Conservation (phyloP, 306 rosid species). For the Biancaea sappan region DNA sequence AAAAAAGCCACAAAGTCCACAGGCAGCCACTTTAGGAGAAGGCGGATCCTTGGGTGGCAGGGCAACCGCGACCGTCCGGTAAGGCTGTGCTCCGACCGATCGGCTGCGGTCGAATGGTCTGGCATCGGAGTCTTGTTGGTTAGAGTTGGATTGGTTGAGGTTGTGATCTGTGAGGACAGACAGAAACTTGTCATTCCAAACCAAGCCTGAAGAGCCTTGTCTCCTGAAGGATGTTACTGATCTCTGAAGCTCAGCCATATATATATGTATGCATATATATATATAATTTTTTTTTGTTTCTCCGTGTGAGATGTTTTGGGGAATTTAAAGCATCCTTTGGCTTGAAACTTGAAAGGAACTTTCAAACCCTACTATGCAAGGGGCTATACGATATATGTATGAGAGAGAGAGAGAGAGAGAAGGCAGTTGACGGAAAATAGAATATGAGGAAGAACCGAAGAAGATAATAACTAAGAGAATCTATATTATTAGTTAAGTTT, state of each 20-base stretch:
- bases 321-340: not conserved
- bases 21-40: slow-evolving; percentile 46
- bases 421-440: not conserved
- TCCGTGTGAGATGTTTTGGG: not conserved
- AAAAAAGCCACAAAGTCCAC: slow-evolving; percentile 48
- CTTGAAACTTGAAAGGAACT: not conserved
- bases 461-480: not conserved
- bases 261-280: no score
- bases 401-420: not conserved
- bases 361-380: not conserved
- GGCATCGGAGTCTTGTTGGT: not conserved
- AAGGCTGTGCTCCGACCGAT: slow-evolving; percentile 14
- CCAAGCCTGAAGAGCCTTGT: slow-evolving; percentile 59
- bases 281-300: not conserved
- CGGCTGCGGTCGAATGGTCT: slow-evolving; percentile 18
- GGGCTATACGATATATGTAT: not conserved
- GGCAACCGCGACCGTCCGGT: slow-evolving; percentile 1
- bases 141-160: slow-evolving; percentile 7
- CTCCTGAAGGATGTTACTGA: slow-evolving; percentile 57
- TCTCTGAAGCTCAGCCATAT: slow-evolving; percentile 51
- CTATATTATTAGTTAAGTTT: not conserved
- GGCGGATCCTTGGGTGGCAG: slow-evolving; percentile 48
- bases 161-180: not conserved
- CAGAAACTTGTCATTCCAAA: slow-evolving; percentile 55
- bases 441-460: no score